These are phyloP conservation scores for Stephanocyclus meneghinianus DNA, from an alignment of 352 stramenopile species.

Conservation along the genomic window DNA sequence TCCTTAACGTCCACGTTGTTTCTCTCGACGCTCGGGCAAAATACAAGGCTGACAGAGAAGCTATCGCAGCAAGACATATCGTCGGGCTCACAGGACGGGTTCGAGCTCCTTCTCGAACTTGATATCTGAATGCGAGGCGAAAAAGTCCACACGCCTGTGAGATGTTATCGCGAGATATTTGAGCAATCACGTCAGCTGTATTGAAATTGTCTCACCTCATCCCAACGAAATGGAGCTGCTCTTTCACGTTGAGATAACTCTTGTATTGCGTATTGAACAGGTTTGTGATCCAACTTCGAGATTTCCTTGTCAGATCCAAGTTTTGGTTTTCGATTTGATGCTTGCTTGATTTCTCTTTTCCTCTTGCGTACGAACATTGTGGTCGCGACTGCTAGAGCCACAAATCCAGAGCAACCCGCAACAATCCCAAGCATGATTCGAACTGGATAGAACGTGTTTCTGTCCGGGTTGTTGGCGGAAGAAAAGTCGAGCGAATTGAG, in stretches of 20 bases:
- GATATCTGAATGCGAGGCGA: neutral
- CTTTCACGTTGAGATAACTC: neutral
- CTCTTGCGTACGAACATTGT: neutral
- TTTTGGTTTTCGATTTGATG: neutral
- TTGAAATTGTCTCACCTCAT: neutral
- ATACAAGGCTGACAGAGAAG: slow-evolving; percentile 4
- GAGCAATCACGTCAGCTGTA: neutral
- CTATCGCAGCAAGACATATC: slow-evolving; percentile 2
- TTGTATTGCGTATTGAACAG: neutral
- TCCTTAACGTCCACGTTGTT: neutral
- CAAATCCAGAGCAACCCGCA: slow-evolving; percentile 5
- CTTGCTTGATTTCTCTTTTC: neutral
- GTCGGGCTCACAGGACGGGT: neutral
- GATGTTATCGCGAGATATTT: too few relatives aligned
- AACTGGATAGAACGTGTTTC: neutral
- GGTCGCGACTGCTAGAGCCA: neutral
- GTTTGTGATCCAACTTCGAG: too few relatives aligned
- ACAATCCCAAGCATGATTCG: neutral
- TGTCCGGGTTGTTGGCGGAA: neutral
- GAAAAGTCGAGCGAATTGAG: neutral
- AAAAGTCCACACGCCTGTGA: neutral
- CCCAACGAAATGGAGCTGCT: neutral
- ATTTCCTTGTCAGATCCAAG: neutral
- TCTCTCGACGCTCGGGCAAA: slow-evolving; percentile 6
- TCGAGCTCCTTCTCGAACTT: neutral